Base-by-base conservation (phyloP, 2,329 filamentous ascomycete species). In the Metarhizium sp. region DNA sequence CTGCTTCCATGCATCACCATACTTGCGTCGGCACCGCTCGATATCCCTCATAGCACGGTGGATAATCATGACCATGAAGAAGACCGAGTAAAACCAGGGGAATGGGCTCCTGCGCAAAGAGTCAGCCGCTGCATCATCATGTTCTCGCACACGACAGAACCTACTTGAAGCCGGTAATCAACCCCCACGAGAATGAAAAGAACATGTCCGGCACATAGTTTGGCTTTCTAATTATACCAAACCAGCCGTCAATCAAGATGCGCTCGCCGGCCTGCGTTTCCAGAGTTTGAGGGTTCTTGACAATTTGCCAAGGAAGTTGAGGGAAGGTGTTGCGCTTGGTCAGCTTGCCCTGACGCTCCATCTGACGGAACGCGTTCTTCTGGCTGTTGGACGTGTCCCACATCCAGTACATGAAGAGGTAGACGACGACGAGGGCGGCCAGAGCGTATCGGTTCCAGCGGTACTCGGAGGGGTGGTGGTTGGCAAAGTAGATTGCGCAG, bases 381-480 rank as follows among this genome's bases (percentile, higher is more conserved):
- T 96, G 91, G 65, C 84, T 88, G 74, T 95, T 95, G 72, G 83
- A 85, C 29, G 89, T 92, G 66, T 95, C 90, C 89, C 90, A 95
- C 55, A 94, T 78, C 82, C 88, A 92, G 77, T 95, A 95, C 59
- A 87, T 82, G 66, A 87, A 86, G 47, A 94, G 73, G 68, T 95
- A 94, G 11, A 78, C 76, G 47, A 78, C 67, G 65, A 81, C 91
- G 51, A 94, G 77, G 43, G 77, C 72, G 16, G 71, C 75, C 7
- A 94, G 78, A 51, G 83, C 81, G 61, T 78, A 82, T 53, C 78
- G 81, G 64, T 89, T 88, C 85, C 87, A 91, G 51, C 77, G 78
- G 72, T 95, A 95, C 56, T 82, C 82, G 30, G 82, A 78, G 0
- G 91, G 87, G 64, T 87, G 74, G 69, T 94, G 90, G 71, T 87